phyloP scores from a whole-genome alignment of 306 rosid species.

The Astragalus glycyphyllos region DNA sequence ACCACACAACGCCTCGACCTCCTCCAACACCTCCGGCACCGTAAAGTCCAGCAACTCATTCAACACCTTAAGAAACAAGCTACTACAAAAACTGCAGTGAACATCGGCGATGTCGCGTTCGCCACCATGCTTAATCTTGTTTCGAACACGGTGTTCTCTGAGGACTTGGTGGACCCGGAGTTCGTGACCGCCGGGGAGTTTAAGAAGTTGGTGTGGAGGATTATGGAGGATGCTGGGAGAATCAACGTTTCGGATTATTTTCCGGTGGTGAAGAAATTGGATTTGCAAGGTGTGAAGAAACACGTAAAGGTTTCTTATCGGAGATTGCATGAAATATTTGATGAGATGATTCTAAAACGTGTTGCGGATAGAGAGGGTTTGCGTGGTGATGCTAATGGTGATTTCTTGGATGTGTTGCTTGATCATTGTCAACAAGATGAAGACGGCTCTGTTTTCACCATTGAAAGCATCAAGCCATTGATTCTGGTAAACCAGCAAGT shows the following conservation, averaged over 20 bases:
- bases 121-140: conserved; percentile 60
- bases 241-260: conserved; percentile 61
- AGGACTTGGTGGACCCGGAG: conserved; percentile 58
- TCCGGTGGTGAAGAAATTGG: conserved; percentile 51
- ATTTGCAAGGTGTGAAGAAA: conserved; percentile 57
- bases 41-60: conserved; percentile 50
- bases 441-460: conserved; percentile 40
- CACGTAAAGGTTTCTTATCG: conserved; percentile 54
- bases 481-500: conserved; percentile 47
- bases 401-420: conserved; percentile 64
- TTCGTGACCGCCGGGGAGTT: conserved; percentile 59
- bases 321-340: conserved; percentile 62
- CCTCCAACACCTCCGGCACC: conserved; percentile 54
- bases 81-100: background rate
- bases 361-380: conserved; percentile 29
- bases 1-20: conserved; percentile 55
- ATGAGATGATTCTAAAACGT: conserved; percentile 48
- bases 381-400: conserved; percentile 33
- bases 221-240: conserved; percentile 69
- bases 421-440: conserved; percentile 47
- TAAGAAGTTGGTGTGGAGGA: conserved; percentile 67
- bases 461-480: conserved; percentile 56
- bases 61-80: conserved; percentile 43
- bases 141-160: conserved; percentile 63
- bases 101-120: conserved; percentile 50